Base-by-base conservation (phyloP, 1,139 yeast genomes). In the Fermentozyma sake region DNA sequence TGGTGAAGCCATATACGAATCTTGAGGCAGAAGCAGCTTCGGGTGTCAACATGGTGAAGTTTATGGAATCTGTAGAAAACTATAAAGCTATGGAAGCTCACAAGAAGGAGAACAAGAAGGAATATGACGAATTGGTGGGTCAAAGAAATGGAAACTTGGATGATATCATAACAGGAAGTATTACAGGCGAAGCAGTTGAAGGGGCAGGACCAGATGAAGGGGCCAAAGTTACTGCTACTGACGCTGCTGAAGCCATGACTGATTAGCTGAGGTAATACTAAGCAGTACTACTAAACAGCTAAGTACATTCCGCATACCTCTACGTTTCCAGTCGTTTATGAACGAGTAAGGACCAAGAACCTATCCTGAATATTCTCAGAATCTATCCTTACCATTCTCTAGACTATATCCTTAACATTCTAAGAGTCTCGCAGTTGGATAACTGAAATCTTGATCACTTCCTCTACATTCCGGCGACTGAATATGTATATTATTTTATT, bases 11-110 rank as follows among this genome's bases (percentile, higher is more conserved):
- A 5, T 91, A 89, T 52, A 79, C 96, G 4, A 79, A 74, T 28
- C 76, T 83, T 38, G 97, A 89, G 50, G 81, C 95, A 19, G 87
- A 86, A 47, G 95, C 96, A 21, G 96, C 95, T 2, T 72, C 82
- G 1, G 97, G 97, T 3, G 64, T 72, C 16, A 80, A 85, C 51
- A 65, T 87, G 55, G 65, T 66, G 27, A 79, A 74, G 52, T 89
- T 77, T 50, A 52, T 80, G 45, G 65, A 68, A 32, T 67, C 75
- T 30, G 84, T 80, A 16, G 79, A 79, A 37, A 62, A 72, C 42
- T 69, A 68, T 44, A 71, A 70, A 52, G 54, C 52, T 28, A 39
- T 55, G 29, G 72, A 67, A 35, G 52, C 52, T 28, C 50, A 47
- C 34, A 65, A 69, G 41, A 46, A 45, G n/a, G 68, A 56, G 14